Evolutionary conservation across 148 eudicot genomes (phyloP).

Genomic region (Chenopodium suecicum): DNA sequence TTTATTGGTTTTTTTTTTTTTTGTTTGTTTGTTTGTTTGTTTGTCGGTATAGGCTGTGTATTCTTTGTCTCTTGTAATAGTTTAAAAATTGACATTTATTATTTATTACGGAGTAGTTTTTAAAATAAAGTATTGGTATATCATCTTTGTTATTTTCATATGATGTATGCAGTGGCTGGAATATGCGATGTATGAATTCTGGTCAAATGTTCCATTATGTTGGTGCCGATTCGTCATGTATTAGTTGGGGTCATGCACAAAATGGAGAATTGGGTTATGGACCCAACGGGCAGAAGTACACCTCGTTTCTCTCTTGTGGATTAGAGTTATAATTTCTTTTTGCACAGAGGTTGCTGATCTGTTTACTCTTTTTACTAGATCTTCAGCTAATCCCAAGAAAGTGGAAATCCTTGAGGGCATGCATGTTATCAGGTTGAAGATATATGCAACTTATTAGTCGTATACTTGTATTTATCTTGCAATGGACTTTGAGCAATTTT

Average conservation of each 20-base stretch:
- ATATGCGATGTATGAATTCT: slow-evolving; percentile 89
- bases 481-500: slow-evolving; percentile 1
- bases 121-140: neutral
- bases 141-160: neutral
- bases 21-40: neutral
- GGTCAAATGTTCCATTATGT: slow-evolving; percentile 88
- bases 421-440: slow-evolving; percentile 65
- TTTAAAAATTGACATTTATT: too few species aligned
- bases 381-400: slow-evolving; percentile 66
- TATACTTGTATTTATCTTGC: neutral
- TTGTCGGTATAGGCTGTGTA: neutral
- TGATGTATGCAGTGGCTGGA: slow-evolving; percentile 74
- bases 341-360: neutral
- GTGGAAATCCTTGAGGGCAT: slow-evolving; percentile 71
- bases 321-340: neutral
- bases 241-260: slow-evolving; percentile 95
- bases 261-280: slow-evolving; percentile 97
- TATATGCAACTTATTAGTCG: neutral
- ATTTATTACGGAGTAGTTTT: too few species aligned
- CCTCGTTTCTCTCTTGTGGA: neutral
- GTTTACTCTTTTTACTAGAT: slow-evolving; percentile 33
- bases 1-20: neutral
- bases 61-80: neutral
- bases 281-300: slow-evolving; percentile 56
- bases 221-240: slow-evolving; percentile 94